A percentile compares a stretch with the other conserved stretches of the same genome.
These are phyloP conservation scores for Zygosaccharomyces kombuchaensis DNA, from an alignment of 805 yeast species.

Conservation along the genomic window DNA sequence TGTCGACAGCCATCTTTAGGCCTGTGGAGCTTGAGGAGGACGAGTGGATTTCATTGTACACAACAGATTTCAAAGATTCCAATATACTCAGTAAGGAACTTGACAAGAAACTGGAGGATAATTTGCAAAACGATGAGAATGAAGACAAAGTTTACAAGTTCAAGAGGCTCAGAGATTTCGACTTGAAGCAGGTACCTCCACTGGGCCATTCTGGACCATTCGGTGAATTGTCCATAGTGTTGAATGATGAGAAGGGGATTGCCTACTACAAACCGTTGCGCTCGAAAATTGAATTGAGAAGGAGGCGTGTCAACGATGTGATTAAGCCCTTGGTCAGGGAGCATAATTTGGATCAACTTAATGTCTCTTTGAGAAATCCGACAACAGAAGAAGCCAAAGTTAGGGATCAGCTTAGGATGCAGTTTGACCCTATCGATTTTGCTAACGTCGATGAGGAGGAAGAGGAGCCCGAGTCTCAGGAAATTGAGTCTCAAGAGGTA, in stretches of 20 bases:
- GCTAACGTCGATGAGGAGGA: slow-evolving; percentile 34
- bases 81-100: slow-evolving; percentile 39
- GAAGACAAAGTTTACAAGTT: slow-evolving; percentile 53
- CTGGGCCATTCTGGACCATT: slow-evolving; percentile 27
- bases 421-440: slow-evolving; percentile 66
- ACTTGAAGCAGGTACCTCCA: slow-evolving; percentile 50
- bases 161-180: slow-evolving; percentile 72
- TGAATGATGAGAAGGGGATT: slow-evolving; percentile 48
- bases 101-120: slow-evolving; percentile 34
- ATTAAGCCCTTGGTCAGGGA: slow-evolving; percentile 44
- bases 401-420: slow-evolving; percentile 56
- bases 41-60: slow-evolving; percentile 73
- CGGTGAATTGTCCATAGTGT: slow-evolving; percentile 61
- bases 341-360: slow-evolving; percentile 51
- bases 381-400: slow-evolving; percentile 52
- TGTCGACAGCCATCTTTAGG: slow-evolving; percentile 62
- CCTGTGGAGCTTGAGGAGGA: slow-evolving; percentile 66
- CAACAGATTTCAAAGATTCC: slow-evolving; percentile 44
- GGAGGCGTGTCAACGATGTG: slow-evolving; percentile 62
- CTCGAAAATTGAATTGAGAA: slow-evolving; percentile 75
- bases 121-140: slow-evolving; percentile 37
- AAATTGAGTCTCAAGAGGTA: background rate
- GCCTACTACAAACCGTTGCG: slow-evolving; percentile 76
- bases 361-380: slow-evolving; percentile 57
- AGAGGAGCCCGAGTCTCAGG: slow-evolving; percentile 13